Evolutionary conservation across 139 green algal genomes (phyloP).

Genomic region (Coccomyxa sp.): DNA sequence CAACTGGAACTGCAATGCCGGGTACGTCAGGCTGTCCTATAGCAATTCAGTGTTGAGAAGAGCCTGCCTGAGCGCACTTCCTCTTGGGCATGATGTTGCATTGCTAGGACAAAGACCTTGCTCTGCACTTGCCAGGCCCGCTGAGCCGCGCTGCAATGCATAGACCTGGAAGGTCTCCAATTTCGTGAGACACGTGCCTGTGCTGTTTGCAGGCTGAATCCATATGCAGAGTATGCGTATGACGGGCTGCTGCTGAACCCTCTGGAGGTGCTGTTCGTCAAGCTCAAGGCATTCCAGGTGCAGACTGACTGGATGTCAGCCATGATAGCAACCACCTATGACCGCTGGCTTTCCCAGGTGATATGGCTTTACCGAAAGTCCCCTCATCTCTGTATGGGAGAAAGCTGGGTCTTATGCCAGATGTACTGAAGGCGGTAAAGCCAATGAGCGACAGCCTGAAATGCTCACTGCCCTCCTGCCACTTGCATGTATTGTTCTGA

Average conservation of each 20-base stretch:
- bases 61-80: not conserved
- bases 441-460: not conserved
- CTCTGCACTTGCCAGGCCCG: not conserved
- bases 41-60: not conserved
- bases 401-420: too few relatives aligned
- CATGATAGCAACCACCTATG: constrained; percentile 18
- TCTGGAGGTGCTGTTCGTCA: constrained; percentile 77
- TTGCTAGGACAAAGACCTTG: not conserved
- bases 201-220: constrained; percentile 25
- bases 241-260: constrained; percentile 66
- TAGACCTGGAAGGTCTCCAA: too few relatives aligned
- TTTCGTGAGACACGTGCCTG: not conserved
- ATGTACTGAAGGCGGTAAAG: too few relatives aligned
- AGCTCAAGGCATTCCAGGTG: constrained; percentile 62
- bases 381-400: not conserved
- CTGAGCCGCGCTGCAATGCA: not conserved
- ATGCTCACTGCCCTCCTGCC: not conserved
- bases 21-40: not conserved
- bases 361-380: not conserved
- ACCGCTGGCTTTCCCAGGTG: constrained; percentile 21
- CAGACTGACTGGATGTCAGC: constrained; percentile 22
- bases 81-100: not conserved
- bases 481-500: not conserved
- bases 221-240: constrained; percentile 31
- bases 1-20: constrained; percentile 45